Conservation (phyloP, 2,329 filamentous ascomycete species). For the Chaetomium olivaceum region DNA sequence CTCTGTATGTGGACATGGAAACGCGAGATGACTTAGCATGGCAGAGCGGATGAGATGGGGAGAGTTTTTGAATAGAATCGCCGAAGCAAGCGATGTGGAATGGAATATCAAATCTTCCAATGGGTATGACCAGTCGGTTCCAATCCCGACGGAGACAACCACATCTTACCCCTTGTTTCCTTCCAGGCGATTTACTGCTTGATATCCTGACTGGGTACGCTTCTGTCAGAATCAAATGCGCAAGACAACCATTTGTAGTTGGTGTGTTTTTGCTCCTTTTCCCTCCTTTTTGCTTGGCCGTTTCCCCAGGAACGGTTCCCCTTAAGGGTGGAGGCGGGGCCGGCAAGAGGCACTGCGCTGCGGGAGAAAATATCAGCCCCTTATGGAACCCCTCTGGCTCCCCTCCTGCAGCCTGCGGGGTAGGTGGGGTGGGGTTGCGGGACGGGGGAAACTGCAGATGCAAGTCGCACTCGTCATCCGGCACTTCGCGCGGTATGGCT, state of each 20-base stretch:
- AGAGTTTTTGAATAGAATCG: not conserved
- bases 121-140: not conserved
- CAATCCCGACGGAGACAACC: not conserved
- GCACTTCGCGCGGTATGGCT: constrained; percentile 13
- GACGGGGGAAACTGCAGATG: not conserved
- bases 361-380: not conserved
- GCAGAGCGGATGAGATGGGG: not conserved
- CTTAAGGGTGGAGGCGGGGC: not conserved
- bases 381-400: not conserved
- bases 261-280: not conserved
- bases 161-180: not conserved
- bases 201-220: not conserved
- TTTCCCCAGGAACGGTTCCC: not conserved
- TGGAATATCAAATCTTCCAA: not conserved
- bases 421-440: constrained; percentile 12
- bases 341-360: not conserved
- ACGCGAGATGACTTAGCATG: not conserved
- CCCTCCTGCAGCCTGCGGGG: constrained; percentile 2
- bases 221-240: not conserved
- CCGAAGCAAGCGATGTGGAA: not conserved
- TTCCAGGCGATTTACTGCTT: not conserved
- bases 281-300: not conserved
- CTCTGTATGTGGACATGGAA: not conserved
- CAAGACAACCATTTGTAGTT: no score
- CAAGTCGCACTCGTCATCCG: constrained; percentile 9